Percentiles rank a stretch among this genome's conserved stretches.
Evolutionary conservation across 192 early-diverging fungal genomes (phyloP).

Genomic region (Helicostylum pulchrum): DNA sequence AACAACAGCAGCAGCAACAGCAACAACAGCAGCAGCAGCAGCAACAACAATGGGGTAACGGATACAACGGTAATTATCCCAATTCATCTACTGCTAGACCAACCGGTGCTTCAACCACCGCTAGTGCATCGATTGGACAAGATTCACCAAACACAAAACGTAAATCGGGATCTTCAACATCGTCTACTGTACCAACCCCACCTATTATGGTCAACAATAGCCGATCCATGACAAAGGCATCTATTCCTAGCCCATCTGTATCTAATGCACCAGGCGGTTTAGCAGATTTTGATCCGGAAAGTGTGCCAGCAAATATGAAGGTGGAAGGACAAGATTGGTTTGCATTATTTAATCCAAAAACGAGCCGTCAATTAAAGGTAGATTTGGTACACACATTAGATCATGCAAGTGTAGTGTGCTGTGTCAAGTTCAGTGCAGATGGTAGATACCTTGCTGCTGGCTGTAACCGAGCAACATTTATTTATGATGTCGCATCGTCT

Average conservation of each 20-base stretch:
- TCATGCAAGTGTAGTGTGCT: constrained; percentile 89
- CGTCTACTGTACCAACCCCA: not conserved
- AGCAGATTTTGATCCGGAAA: constrained; percentile 78
- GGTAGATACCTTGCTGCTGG: constrained; percentile 93
- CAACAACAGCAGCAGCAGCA: not conserved
- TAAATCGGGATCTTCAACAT: constrained; percentile 5
- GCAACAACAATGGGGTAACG: not conserved
- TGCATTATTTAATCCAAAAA: constrained; percentile 80
- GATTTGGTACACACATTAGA: constrained; percentile 65
- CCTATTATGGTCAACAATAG: not conserved
- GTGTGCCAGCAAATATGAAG: constrained; percentile 68
- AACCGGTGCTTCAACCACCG: not conserved
- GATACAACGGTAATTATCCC: not conserved
- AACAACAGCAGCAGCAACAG: not conserved
- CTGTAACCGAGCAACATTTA: constrained; percentile 86
- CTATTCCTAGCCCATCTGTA: constrained; percentile 40
- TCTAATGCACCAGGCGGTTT: constrained; percentile 62
- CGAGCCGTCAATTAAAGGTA: constrained; percentile 61
- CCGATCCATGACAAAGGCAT: constrained; percentile 6
- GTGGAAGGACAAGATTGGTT: constrained; percentile 88
- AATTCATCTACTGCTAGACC: not conserved
- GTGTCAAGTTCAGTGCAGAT: constrained; percentile 93
- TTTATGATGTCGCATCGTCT: constrained; percentile 77
- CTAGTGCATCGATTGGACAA: too few relatives aligned
- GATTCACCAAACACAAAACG: constrained; percentile 17